Evolutionary conservation across 192 early-diverging fungal genomes (phyloP).

Genomic region (Chytriomyces hyalinus): DNA sequence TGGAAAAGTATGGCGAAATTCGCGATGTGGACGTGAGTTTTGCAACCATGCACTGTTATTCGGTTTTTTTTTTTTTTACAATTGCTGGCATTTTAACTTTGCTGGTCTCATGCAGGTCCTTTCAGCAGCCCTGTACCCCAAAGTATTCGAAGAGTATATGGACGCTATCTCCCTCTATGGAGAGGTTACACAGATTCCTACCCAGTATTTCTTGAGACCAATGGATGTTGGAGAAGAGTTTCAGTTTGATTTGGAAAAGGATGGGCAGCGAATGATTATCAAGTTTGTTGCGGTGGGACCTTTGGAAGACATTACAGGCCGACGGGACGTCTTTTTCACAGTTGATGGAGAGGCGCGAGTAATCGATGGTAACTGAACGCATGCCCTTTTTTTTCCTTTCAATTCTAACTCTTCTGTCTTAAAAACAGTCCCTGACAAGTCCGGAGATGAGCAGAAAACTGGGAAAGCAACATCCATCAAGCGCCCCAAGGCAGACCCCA

Average conservation of each 20-base stretch:
- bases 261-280: conserved; percentile 84
- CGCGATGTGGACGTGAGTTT: conserved; percentile 67
- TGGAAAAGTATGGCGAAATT: conserved; percentile 84
- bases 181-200: conserved; percentile 88
- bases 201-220: conserved; percentile 87
- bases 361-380: conserved; percentile 69
- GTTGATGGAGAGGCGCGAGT: conserved; percentile 93
- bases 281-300: conserved; percentile 89
- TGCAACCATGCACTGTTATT: too few relatives aligned
- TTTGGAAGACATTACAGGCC: conserved; percentile 72
- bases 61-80: not conserved
- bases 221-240: conserved; percentile 89
- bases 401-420: not conserved
- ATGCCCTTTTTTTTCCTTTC: conserved; percentile 36
- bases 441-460: conserved; percentile 12
- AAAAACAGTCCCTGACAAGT: conserved; percentile 37
- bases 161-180: conserved; percentile 76
- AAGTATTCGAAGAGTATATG: conserved; percentile 88
- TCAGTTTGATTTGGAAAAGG: conserved; percentile 81
- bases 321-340: conserved; percentile 94
- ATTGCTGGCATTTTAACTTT: conserved; percentile 13
- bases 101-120: conserved; percentile 63
- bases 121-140: conserved; percentile 90
- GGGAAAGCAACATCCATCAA: conserved; percentile 42
- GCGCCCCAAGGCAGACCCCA: conserved; percentile 74